phyloP scores from a whole-genome alignment of 2,329 filamentous ascomycete genomes.

The Hypoxylon sp. region DNA sequence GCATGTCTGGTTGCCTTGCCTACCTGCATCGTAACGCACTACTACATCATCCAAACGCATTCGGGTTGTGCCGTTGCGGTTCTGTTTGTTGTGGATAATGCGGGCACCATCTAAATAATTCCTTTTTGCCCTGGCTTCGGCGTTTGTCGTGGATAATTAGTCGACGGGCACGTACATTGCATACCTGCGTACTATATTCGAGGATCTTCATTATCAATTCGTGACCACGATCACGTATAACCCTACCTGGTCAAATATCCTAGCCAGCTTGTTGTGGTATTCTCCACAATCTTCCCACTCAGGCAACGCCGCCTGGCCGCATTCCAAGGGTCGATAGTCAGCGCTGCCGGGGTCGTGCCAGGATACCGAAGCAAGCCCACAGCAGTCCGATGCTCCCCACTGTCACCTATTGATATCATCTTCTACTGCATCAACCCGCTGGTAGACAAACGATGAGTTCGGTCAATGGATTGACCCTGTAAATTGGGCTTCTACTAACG shows the following conservation, averaged over 20 bases:
- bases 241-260: constrained; percentile 28
- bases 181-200: constrained; percentile 9
- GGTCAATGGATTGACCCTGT: constrained; percentile 38
- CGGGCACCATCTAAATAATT: constrained; percentile 4
- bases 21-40: constrained; percentile 26
- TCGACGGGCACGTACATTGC: constrained; percentile 25
- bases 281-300: constrained; percentile 45
- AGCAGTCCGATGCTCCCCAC: constrained; percentile 36
- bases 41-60: constrained; percentile 29
- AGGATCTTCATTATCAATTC: constrained; percentile 27
- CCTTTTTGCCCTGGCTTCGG: constrained; percentile 13
- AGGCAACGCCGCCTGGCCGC: constrained; percentile 42
- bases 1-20: constrained; percentile 30
- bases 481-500: constrained; percentile 34
- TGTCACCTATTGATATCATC: constrained; percentile 31
- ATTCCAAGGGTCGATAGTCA: constrained; percentile 39
- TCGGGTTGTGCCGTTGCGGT: constrained; percentile 10
- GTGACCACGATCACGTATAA: constrained; percentile 34
- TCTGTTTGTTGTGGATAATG: constrained; percentile 32
- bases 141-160: constrained; percentile 32
- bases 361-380: constrained; percentile 33
- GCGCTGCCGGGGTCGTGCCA: constrained; percentile 35
- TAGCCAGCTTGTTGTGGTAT: constrained; percentile 33
- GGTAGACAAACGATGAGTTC: constrained; percentile 47
- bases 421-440: constrained; percentile 34